A percentile compares a stretch with the other conserved stretches of the same genome.
These are phyloP conservation scores for Tuber magnatum DNA, from an alignment of 495 filamentous ascomycete genomes.

Conservation along the genomic window DNA sequence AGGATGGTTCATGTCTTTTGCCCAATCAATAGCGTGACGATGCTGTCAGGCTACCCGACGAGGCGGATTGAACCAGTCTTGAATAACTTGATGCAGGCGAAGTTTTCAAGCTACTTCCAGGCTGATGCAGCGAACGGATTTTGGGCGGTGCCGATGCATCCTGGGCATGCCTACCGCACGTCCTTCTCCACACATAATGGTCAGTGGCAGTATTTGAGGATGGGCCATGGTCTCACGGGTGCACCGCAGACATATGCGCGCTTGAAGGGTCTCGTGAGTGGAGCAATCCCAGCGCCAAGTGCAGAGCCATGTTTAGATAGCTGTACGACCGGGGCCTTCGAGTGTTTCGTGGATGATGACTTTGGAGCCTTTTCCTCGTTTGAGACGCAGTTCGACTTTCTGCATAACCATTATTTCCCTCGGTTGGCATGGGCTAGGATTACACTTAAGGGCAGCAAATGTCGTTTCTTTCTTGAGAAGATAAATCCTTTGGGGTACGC, in stretches of 20 bases:
- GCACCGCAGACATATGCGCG: too few species aligned
- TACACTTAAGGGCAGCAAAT: neutral
- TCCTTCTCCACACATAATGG: constrained; percentile 14
- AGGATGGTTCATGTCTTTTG: constrained; percentile 13
- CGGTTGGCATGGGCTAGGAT: neutral
- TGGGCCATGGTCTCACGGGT: too few species aligned
- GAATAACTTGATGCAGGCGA: too few species aligned
- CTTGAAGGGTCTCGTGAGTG: too few species aligned
- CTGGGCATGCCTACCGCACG: constrained; percentile 10
- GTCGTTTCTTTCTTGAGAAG: neutral
- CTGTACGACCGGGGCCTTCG: too few species aligned
- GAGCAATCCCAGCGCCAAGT: neutral
- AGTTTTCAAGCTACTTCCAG: too few species aligned
- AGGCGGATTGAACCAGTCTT: too few species aligned
- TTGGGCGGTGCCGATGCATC: constrained; percentile 3
- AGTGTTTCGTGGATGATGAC: too few species aligned
- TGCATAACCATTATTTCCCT: constrained; percentile 1
- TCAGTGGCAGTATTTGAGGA: constrained; percentile 11
- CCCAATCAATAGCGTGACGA: neutral
- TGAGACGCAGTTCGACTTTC: neutral
- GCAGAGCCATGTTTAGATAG: neutral
- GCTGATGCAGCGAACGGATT: neutral
- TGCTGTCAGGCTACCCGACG: constrained; percentile 6
- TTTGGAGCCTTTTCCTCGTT: neutral
- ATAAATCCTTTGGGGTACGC: neutral